Percentiles rank a stretch among this genome's conserved stretches.
Evolutionary conservation across 23 red algal species (phyloP).

Genomic region (Pyropia yezoensis): DNA sequence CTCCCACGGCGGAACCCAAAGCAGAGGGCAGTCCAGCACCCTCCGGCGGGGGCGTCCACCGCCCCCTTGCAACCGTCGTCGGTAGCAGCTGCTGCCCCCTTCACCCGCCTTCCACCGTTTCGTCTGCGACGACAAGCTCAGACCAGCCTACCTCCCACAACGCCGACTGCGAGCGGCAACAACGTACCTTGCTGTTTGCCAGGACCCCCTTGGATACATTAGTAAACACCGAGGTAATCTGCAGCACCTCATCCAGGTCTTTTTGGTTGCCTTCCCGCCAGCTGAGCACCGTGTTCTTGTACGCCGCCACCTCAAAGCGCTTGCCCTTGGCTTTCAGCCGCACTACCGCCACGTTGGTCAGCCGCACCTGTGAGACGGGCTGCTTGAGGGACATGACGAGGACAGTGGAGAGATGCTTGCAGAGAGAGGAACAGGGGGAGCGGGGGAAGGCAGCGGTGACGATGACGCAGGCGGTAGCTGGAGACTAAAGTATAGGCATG

Average conservation of each 20-base stretch:
- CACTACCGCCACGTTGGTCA: constrained; percentile 91
- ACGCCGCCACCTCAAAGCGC: constrained; percentile 98
- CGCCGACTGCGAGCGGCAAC: not conserved
- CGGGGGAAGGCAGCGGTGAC: no score
- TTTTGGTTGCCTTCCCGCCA: constrained; percentile 81
- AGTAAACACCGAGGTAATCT: constrained; percentile 81
- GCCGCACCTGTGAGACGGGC: constrained; percentile 77
- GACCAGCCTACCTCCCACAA: no score
- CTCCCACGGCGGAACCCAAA: no score
- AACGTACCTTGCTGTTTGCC: constrained; percentile 31
- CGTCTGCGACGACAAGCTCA: no score
- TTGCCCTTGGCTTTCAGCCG: constrained; percentile 71
- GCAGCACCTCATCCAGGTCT: constrained; percentile 93
- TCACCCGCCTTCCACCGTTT: no score
- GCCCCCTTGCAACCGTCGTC: no score
- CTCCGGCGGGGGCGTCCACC: no score
- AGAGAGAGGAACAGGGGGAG: no score
- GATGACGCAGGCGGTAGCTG: no score
- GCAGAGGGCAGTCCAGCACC: no score
- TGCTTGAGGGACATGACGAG: constrained; percentile 61
- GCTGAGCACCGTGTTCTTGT: constrained; percentile 92
- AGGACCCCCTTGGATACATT: constrained; percentile 97
- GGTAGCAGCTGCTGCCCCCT: no score
- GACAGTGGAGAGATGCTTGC: not conserved
- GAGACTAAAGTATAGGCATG: no score